Percentiles rank a stretch among this genome's conserved stretches.
Evolutionary conservation across 768 basidiomycete species (phyloP).

Genomic region (Tubosaeta sp.): DNA sequence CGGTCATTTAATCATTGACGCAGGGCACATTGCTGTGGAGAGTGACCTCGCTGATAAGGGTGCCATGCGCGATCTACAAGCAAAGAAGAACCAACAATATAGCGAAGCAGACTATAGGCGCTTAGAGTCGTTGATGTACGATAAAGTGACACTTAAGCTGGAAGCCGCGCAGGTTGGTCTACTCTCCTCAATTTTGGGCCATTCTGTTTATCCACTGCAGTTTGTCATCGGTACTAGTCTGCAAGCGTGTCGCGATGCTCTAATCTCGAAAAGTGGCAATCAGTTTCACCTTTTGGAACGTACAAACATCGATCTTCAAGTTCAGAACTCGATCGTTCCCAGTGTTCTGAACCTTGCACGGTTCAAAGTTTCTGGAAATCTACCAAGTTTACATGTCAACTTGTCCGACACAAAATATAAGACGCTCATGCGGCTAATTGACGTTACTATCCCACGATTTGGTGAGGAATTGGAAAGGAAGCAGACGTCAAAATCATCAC

Average conservation of each 20-base stretch:
- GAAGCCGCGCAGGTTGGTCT: conserved; percentile 81
- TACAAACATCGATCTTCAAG: conserved; percentile 82
- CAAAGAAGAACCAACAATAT: conserved; percentile 82
- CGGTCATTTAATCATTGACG: conserved; percentile 89
- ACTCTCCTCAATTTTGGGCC: neutral
- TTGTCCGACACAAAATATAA: conserved; percentile 90
- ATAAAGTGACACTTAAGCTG: conserved; percentile 77
- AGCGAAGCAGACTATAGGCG: conserved; percentile 80
- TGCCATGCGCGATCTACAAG: conserved; percentile 68
- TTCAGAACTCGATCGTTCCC: conserved; percentile 92
- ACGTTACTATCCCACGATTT: conserved; percentile 85
- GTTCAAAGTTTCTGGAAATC: conserved; percentile 85
- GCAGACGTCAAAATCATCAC: conserved; percentile 16
- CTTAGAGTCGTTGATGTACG: conserved; percentile 93
- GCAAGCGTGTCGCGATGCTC: conserved; percentile 74
- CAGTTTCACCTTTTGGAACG: conserved; percentile 87
- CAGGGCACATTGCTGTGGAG: conserved; percentile 92
- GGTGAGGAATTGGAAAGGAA: conserved; percentile 39
- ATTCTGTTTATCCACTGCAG: conserved; percentile 38
- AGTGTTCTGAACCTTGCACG: conserved; percentile 75
- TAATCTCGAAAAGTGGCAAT: conserved; percentile 52
- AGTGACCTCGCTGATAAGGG: conserved; percentile 86
- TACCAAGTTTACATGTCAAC: conserved; percentile 87
- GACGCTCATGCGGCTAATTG: conserved; percentile 86
- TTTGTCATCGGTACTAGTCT: conserved; percentile 87